Conservation (phyloP, 306 rosid genomes). For the Rubus parviflorus region DNA sequence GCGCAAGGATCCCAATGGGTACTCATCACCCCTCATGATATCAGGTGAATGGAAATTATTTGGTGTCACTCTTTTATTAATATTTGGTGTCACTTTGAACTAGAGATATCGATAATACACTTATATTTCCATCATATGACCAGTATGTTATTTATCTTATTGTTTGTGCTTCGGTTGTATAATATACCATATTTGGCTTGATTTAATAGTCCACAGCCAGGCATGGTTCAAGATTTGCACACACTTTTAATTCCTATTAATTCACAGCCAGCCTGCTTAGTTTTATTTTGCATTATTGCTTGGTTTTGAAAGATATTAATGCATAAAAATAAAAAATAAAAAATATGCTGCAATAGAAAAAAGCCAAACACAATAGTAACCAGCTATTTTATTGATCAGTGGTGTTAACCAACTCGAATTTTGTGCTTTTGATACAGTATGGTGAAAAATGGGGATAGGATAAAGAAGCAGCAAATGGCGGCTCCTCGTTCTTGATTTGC, state of each 20-base stretch:
- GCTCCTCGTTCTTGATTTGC: constrained; percentile 75
- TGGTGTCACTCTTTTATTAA: not conserved
- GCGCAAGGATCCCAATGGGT: constrained; percentile 94
- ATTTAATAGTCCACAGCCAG: not conserved
- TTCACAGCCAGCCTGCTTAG: not conserved
- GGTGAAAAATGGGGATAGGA: constrained; percentile 67
- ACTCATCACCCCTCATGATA: constrained; percentile 91
- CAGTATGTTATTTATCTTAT: not conserved
- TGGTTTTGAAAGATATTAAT: not conserved
- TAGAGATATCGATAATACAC: not conserved
- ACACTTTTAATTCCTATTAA: too few relatives aligned
- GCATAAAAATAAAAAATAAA: not conserved
- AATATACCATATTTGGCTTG: not conserved
- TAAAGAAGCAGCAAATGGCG: constrained; percentile 86
- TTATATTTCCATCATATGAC: too few relatives aligned
- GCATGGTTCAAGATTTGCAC: too few relatives aligned
- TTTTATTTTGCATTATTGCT: not conserved
- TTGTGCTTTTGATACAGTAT: constrained; percentile 44
- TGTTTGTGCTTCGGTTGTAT: too few relatives aligned
- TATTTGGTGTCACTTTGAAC: not conserved
- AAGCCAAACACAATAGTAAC: not conserved
- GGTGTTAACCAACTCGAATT: constrained; percentile 5
- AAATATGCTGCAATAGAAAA: not conserved
- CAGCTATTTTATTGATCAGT: not conserved
- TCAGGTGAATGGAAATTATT: constrained; percentile 50